phyloP scores from a whole-genome alignment of 805 yeast species.

The Lipomyces japonicus region DNA sequence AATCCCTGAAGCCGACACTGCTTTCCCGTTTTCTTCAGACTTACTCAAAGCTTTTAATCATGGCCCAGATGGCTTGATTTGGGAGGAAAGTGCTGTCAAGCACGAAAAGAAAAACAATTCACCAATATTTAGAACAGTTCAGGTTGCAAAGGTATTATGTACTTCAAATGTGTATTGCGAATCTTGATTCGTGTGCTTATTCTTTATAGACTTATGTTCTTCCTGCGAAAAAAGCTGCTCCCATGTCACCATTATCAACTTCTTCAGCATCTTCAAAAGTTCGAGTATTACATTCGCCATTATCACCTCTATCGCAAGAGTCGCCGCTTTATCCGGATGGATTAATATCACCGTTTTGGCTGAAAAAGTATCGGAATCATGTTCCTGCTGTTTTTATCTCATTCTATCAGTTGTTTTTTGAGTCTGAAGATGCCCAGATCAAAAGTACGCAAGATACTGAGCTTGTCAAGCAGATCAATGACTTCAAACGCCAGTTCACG shows the following conservation, averaged over 20 bases:
- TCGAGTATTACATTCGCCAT: conserved; percentile 31
- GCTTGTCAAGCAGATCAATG: conserved; percentile 41
- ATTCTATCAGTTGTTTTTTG: conserved; percentile 41
- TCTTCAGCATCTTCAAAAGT: conserved; percentile 7
- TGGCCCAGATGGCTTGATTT: conserved; percentile 6
- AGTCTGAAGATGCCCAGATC: conserved; percentile 33
- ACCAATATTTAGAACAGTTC: conserved; percentile 16
- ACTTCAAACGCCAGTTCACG: conserved; percentile 37
- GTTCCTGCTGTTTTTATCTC: conserved; percentile 49
- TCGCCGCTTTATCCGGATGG: conserved; percentile 44
- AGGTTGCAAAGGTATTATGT: conserved; percentile 12
- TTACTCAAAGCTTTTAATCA: conserved; percentile 17
- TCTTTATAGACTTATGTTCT: conserved; percentile 11
- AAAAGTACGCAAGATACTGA: conserved; percentile 32
- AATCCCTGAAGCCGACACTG: conserved; percentile 2
- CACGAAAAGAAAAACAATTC: conserved; percentile 1
- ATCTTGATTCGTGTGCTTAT: too few species aligned
- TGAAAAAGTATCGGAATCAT: conserved; percentile 48
- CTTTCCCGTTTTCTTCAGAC: conserved; percentile 16
- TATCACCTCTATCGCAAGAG: conserved; percentile 47
- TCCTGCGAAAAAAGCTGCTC: conserved; percentile 22
- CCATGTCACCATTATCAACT: conserved; percentile 16
- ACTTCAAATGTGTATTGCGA: neutral
- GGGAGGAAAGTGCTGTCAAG: conserved; percentile 20
- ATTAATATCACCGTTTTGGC: conserved; percentile 49